Conservation (phyloP, 2,329 filamentous ascomycete genomes). For the Seiridium unicorne region DNA sequence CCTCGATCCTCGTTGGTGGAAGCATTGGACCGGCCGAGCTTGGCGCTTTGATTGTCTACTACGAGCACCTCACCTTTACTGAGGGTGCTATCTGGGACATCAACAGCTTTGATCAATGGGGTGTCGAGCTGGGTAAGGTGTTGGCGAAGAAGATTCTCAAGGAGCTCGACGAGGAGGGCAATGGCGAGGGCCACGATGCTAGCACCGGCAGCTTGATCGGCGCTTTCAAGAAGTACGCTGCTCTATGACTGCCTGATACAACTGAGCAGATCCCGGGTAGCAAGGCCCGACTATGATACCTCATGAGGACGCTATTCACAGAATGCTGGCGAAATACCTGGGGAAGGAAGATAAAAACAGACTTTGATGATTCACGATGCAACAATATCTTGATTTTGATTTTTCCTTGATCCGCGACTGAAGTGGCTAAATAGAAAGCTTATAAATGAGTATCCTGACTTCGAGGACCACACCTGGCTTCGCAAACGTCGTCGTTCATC, state of each 20-base stretch:
- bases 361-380: background rate
- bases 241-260: conserved; percentile 36
- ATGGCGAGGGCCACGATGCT: conserved; percentile 73
- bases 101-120: conserved; percentile 99
- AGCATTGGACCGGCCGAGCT: conserved; percentile 93
- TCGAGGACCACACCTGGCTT: too few relatives aligned
- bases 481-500: too few relatives aligned
- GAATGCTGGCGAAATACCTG: background rate
- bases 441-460: too few relatives aligned
- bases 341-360: background rate
- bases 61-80: conserved; percentile 97
- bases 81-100: conserved; percentile 99
- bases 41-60: conserved; percentile 95
- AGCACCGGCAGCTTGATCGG: conserved; percentile 88
- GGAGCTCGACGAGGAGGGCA: conserved; percentile 80
- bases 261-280: background rate
- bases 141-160: conserved; percentile 87
- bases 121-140: conserved; percentile 95
- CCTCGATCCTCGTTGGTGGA: conserved; percentile 84
- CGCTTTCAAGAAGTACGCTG: conserved; percentile 79
- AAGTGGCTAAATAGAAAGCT: too few relatives aligned
- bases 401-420: too few relatives aligned
- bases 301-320: too few relatives aligned
- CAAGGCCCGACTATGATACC: conserved; percentile 1
- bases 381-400: background rate